Base-by-base conservation (phyloP, 129 eudicot species). In the Scalesia atractyloides region DNA sequence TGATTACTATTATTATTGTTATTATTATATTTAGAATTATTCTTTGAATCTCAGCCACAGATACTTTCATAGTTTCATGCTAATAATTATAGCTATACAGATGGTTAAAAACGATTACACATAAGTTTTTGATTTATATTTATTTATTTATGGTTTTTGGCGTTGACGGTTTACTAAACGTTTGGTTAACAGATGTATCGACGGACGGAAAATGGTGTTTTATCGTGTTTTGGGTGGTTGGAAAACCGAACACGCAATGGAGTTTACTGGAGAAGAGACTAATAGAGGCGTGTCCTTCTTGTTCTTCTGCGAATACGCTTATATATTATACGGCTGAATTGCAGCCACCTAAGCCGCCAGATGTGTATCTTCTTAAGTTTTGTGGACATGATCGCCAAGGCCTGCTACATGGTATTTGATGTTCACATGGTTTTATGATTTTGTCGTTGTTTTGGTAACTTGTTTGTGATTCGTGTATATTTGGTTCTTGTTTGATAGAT, bases 161-260 rank as follows among this genome's bases (percentile, higher is more conserved):
- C 18, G 4, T 18, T 39, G n/a, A 44, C 18, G 13, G n/a, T 53
- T n/a, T 22, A 3, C 7, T 49, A 14, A 49, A 19, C 49, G 26
- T 41, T 6, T 49, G 44, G 18, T 74, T 79, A 74, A 74, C 24
- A 93, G 98, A 93, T 84, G 87, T 93, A 64, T 88, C 98, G 0
- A 94, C 98, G 5, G 97, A 90, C 53, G 97, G 97, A 74, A 90
- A 86, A 60, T 90, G 98, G 98, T 94, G 97, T 80, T 93, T 82
- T 79, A 57, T 94, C 66, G 87, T 94, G 70, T 87, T 90, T 58
- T 90, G 97, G 97, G 97, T 87, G 13, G 53, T 69, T 1, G 90
- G 90, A 3, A 84, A 82, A 77, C 82, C 85, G 12, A 78, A 37
- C 47, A 89, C 92, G 5, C 82, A 88, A 46, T 90, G 97, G 98